Base-by-base conservation (phyloP, 2,329 filamentous ascomycete species). In the Neofusicoccum parvum region DNA sequence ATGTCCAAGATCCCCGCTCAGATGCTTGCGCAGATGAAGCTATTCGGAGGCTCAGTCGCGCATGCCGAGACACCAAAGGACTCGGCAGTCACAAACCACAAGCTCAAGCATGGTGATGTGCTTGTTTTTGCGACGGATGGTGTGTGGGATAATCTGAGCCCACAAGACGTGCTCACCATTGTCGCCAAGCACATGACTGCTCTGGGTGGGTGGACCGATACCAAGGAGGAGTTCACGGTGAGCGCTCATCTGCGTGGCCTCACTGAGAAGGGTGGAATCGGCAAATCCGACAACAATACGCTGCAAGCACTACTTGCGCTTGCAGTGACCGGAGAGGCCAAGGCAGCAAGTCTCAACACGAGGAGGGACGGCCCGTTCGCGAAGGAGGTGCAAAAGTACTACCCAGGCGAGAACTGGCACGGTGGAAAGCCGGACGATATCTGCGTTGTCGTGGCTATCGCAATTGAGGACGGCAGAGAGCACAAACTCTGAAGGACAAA, bases 371-470 rank as follows among this genome's bases (percentile, higher is more conserved):
- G 94, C 0, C 95, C 95, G 0, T 99, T 99, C 78, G 93, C 95
- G 46, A 97, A 92, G 78, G 93, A 97, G 77, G 92, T 97, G 20
- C 92, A 95, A 75, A 91, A 89, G 73, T 89, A 91, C 74, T 96
- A 92, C 71, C 94, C 95, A 0, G 83, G 89, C 43, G 94, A 98
- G 77, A 87, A 88, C 66, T 99, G 92, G 87, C 88, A 88, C 66
- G 95, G 95, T 66, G 95, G 95, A 62, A 99, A 99, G 79, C 87
- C 96, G 20, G 95, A 99, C 75, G 95, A 99, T 77, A 97, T 99
- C 66, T 94, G 92, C 72, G 92, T 92, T 4, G 83, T 99, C 59
- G 89, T 94, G 14, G 87, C 89, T 37, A 69, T 78, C 15, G 76
- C 76, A 39, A 70, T 65, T n/a, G 64, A 65, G 27, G 62, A 64